Base-by-base conservation (phyloP, 2,329 filamentous ascomycete species). In the Rutstroemia sydowiana region DNA sequence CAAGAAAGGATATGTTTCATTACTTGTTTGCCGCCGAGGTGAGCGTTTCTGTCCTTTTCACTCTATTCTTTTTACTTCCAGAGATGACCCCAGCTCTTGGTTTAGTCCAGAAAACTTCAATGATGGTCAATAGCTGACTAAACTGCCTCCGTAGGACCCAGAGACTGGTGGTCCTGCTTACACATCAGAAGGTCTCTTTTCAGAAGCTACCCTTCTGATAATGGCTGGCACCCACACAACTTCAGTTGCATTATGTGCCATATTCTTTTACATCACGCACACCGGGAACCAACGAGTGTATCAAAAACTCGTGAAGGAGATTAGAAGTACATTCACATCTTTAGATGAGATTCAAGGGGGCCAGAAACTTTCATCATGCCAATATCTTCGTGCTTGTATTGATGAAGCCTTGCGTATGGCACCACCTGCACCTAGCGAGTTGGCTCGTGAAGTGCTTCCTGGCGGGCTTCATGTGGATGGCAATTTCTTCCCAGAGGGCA, bases 101-200 rank as follows among this genome's bases (percentile, higher is more conserved):
- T n/a, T n/a, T n/a, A 82, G 82, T 26, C 57, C 79, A 79, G 57
- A 81, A 13, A 59, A 57, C 77, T 42, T 82, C 82, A 37, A 52
- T n/a, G n/a, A n/a, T n/a, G n/a, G n/a, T n/a, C 7, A 81, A 83
- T 52, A 85, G 88, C 64, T 88, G 88, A 71, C 88, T 88, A 71
- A 82, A 87, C 68, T 82, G 88, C 66, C 75, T 89, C 10, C 76
- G 88, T 54, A 83, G 82, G 85, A 88, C 58, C 83, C 84, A 11
- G 83, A 87, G 63, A 87, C 84, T 0, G 84, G 84, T 48, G 65
- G 60, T 26, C 59, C 58, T 3, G 68, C 69, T 26, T 55, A 56
- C 0, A 71, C 68, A 50, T 66, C 74, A 1, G 65, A 62, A 21
- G 65, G 61, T 20, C 51, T 63, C 2, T 61, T 58, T 60, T 60